Base-by-base conservation (phyloP, 805 yeast genomes). In the Tetrapisispora taiwanensis region DNA sequence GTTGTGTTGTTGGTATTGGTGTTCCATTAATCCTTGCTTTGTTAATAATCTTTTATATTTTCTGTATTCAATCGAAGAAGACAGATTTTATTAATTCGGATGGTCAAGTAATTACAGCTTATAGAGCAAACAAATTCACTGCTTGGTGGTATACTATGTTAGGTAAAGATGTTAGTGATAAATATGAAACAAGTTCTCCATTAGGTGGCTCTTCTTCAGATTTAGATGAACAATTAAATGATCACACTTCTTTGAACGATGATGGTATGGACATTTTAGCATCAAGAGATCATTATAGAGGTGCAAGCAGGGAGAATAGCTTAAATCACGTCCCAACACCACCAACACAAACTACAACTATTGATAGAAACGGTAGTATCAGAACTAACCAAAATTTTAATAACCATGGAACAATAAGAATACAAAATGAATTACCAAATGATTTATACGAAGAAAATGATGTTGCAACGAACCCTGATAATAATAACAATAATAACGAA, bases 1-100 rank as follows among this genome's bases (percentile, higher is more conserved):
- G 88, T 33, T 79, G 80, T 46, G 81, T 77, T 26, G 81, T 81
- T 6, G 88, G 88, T 44, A 73, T 83, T 13, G 85, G 85, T 42
- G 78, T 79, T 0, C 84, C 89, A 2, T 50, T 75, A 0, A 57
- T 79, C 2, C 34, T 64, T 1, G 51, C 53, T 3, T 44, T 50
- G 3, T 41, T 48, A 4, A 44, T 58, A 7, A 30, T 60, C n/a
- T 38, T 61, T 3, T 63, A 63, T 41, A 46, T 56, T 41, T 56
- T 51, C 46, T 62, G 62, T 42, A 48, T 63, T 22, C 54, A 52
- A 41, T 51, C 64, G 4, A 59, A 52, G 37, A 56, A 56, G 41
- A 54, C 62, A 15, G 60, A 62, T 42, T 63, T 59, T 44, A 59
- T 63, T 39, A 63, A 63, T 45, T 60, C 67, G 2, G 66, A 63